Evolutionary conservation across 176 grass and related monocot species (phyloP).

Genomic region (Zea luxurians): DNA sequence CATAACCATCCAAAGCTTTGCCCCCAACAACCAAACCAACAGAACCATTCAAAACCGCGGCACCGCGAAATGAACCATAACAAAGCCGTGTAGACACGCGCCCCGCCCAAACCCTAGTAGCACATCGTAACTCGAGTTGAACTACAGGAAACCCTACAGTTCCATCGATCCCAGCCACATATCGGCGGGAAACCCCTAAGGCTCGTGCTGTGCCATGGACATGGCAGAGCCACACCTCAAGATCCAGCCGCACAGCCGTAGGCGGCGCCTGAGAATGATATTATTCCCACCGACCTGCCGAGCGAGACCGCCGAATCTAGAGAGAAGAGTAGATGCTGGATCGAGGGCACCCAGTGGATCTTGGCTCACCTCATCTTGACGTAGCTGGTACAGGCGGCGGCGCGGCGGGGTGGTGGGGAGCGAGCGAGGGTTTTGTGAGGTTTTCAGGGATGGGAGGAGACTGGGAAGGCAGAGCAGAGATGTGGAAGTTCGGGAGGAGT

Average conservation of each 20-base stretch:
- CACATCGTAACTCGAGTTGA: background rate
- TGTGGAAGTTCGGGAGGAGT: background rate
- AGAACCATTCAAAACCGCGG: background rate
- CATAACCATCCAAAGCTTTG: background rate
- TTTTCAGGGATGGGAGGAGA: constrained; percentile 16
- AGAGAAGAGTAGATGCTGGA: background rate
- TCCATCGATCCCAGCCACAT: background rate
- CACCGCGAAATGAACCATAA: background rate
- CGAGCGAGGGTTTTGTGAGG: constrained; percentile 43
- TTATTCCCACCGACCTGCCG: background rate
- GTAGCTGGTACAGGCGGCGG: background rate
- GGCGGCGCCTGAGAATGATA: background rate
- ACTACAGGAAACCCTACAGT: background rate
- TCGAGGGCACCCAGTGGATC: background rate
- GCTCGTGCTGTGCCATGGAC: background rate
- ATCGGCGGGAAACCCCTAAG: background rate
- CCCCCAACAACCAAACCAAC: background rate
- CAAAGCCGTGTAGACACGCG: background rate
- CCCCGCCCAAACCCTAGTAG: constrained; percentile 25
- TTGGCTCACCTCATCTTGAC: constrained; percentile 47
- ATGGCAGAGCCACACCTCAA: background rate
- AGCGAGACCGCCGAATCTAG: background rate
- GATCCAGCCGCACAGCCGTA: background rate
- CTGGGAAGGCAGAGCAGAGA: background rate
- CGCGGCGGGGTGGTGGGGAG: constrained; percentile 15